Evolutionary conservation across 345 rosid species (phyloP).

Genomic region (Eucalyptus cloeziana): DNA sequence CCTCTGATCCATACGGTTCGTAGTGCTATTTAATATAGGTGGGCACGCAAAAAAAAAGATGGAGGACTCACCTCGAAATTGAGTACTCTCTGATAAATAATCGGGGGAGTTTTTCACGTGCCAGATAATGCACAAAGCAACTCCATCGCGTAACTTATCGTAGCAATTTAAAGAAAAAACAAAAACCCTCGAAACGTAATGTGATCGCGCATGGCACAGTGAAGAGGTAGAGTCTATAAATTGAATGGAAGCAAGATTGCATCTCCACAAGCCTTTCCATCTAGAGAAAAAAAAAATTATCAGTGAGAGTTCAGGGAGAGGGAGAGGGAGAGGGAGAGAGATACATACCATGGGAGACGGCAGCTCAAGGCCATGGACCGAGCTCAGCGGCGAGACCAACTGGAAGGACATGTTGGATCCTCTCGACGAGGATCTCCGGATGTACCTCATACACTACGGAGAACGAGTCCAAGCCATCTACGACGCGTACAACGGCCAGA

Average conservation of each 20-base stretch:
- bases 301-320: background rate
- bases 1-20: too few relatives aligned
- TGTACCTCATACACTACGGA: conserved; percentile 59
- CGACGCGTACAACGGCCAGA: conserved; percentile 45
- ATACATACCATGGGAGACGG: background rate
- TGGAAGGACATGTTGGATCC: conserved; percentile 61
- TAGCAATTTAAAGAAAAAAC: too few relatives aligned
- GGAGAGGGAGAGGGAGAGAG: background rate
- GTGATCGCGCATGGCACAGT: background rate
- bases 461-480: conserved; percentile 65
- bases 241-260: background rate
- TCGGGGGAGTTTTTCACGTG: too few relatives aligned
- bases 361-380: conserved; percentile 32
- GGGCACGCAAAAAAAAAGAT: too few relatives aligned
- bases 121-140: too few relatives aligned
- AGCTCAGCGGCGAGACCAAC: conserved; percentile 47
- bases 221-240: background rate
- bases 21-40: too few relatives aligned
- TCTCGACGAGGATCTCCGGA: conserved; percentile 59
- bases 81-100: too few relatives aligned
- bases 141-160: background rate
- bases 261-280: background rate
- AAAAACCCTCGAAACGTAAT: background rate
- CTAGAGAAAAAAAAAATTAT: background rate
- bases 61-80: too few relatives aligned